A percentile compares a stretch with the other conserved stretches of the same genome.
Conservation (phyloP, 2,329 filamentous ascomycete species). For the Monilinia fructigena region DNA sequence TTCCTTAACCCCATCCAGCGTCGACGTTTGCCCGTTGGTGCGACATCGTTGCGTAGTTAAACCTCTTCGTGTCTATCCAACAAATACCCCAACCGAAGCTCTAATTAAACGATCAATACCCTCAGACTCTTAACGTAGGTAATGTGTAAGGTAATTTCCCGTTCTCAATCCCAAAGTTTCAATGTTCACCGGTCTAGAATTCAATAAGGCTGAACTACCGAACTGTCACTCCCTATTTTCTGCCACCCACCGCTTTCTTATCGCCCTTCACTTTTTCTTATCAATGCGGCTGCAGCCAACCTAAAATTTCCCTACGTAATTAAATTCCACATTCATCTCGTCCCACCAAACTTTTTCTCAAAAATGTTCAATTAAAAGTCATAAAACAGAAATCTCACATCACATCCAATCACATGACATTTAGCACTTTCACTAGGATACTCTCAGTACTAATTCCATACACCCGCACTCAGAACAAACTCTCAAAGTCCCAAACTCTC, state of each 20-base stretch:
- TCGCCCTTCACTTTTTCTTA: slow-evolving; percentile 8
- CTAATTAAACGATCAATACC: not conserved
- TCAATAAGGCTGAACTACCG: not conserved
- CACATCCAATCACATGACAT: not conserved
- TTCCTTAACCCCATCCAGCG: slow-evolving; percentile 56
- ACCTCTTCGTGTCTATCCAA: not conserved
- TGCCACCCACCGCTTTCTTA: slow-evolving; percentile 26
- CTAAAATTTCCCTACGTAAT: not conserved
- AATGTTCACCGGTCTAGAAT: slow-evolving; percentile 6
- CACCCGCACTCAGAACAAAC: too few species aligned
- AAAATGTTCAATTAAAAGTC: not conserved
- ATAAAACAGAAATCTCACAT: not conserved
- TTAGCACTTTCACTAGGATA: too few species aligned
- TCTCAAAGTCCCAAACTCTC: too few species aligned
- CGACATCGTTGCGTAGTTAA: slow-evolving; percentile 32
- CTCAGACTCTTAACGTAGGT: not conserved
- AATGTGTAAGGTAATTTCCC: not conserved
- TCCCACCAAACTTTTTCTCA: not conserved
- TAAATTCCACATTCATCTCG: not conserved
- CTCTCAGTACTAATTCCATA: too few species aligned
- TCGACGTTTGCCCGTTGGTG: slow-evolving; percentile 38
- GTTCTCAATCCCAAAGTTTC: not conserved
- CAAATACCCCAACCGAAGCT: not conserved
- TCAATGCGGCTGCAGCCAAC: not conserved
- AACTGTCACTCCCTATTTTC: not conserved